phyloP scores from a whole-genome alignment of 2,329 filamentous ascomycete genomes.

The Sporothrix globosa region DNA sequence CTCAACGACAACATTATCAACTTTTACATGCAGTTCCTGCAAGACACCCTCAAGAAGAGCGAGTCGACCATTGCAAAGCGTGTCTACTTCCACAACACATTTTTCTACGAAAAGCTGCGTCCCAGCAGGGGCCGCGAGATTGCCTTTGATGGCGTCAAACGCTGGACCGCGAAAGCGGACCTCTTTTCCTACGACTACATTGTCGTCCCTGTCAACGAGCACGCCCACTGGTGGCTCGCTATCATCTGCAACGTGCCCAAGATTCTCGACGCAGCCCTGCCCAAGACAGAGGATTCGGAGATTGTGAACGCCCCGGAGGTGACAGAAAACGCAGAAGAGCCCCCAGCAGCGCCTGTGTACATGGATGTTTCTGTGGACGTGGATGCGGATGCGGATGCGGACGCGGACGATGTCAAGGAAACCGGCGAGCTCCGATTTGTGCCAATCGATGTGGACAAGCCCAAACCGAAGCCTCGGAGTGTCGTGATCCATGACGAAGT shows the following conservation, averaged over 20 bases:
- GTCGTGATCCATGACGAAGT: conserved; percentile 6
- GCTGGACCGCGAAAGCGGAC: conserved; percentile 86
- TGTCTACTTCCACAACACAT: conserved; percentile 90
- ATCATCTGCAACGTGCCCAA: conserved; percentile 88
- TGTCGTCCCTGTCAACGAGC: conserved; percentile 87
- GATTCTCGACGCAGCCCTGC: conserved; percentile 49
- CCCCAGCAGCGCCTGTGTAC: neutral
- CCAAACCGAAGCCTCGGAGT: neutral
- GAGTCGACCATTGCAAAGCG: conserved; percentile 61
- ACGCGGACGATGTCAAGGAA: neutral
- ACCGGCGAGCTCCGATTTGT: conserved; percentile 1
- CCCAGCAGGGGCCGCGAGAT: conserved; percentile 62
- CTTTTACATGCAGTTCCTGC: conserved; percentile 80
- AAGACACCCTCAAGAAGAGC: conserved; percentile 60
- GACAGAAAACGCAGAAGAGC: neutral
- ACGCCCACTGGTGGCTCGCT: conserved; percentile 88
- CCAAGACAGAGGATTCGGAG: neutral
- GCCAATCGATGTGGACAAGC: conserved; percentile 18
- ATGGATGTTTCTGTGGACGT: too few species aligned
- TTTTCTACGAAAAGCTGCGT: conserved; percentile 81
- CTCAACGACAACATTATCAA: conserved; percentile 91
- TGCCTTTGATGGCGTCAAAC: conserved; percentile 82
- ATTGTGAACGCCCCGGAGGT: neutral
- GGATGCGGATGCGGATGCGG: neutral
- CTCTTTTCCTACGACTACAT: conserved; percentile 86